A percentile compares a stretch with the other conserved stretches of the same genome.
phyloP scores from a whole-genome alignment of 441 rosid genomes.

The Rhodomyrtus psidioides region DNA sequence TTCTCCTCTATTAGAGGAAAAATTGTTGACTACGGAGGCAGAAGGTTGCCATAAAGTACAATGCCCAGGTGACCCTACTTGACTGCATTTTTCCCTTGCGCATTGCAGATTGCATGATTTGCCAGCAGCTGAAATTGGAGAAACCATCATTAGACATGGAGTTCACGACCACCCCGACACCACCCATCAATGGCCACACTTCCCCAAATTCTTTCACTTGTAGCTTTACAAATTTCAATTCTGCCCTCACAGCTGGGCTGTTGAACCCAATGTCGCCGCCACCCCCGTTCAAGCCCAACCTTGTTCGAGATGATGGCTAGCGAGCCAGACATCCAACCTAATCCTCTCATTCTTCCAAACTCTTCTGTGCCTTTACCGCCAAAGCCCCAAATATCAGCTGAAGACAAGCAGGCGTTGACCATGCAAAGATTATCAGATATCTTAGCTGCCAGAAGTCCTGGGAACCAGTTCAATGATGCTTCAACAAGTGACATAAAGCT shows the following conservation, averaged over 20 bases:
- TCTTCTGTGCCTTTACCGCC: neutral
- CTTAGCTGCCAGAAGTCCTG: constrained; percentile 54
- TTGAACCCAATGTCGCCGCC: constrained; percentile 97
- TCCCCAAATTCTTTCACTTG: constrained; percentile 32
- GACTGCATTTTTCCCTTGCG: neutral
- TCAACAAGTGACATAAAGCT: constrained; percentile 69
- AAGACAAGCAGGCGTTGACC: constrained; percentile 47
- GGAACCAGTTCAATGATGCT: constrained; percentile 84
- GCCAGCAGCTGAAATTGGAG: neutral
- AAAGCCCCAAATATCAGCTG: constrained; percentile 9
- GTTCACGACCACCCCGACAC: neutral
- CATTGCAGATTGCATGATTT: neutral
- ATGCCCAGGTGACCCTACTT: neutral
- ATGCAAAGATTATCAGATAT: constrained; percentile 74
- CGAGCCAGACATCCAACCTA: constrained; percentile 55
- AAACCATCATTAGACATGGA: neutral
- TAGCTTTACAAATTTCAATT: constrained; percentile 76
- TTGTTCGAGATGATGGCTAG: constrained; percentile 91
- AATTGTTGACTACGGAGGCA: neutral
- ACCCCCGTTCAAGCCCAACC: constrained; percentile 94
- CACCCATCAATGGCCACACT: neutral
- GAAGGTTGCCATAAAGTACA: neutral
- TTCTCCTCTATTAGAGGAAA: neutral
- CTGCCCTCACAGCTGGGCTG: constrained; percentile 94
- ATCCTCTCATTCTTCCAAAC: constrained; percentile 16